Evolutionary conservation across 1,139 yeast species (phyloP).

Genomic region (Eremothecium cymbalariae): DNA sequence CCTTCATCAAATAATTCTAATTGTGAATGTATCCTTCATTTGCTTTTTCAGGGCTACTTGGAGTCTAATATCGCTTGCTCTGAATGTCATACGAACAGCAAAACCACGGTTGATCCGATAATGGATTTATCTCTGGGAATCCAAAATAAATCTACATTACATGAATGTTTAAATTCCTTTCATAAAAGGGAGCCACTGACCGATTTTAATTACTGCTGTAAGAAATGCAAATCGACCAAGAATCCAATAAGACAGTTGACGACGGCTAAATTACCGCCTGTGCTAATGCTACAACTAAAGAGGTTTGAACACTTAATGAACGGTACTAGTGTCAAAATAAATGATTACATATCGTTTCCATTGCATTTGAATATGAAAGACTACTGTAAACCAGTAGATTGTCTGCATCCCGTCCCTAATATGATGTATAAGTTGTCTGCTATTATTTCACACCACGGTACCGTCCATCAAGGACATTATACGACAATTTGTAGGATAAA

Average conservation of each 20-base stretch:
- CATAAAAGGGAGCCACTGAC: conserved; percentile 63
- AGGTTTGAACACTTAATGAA: conserved; percentile 68
- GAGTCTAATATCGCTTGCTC: conserved; percentile 70
- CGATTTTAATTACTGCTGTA: conserved; percentile 67
- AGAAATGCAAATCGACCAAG: conserved; percentile 50
- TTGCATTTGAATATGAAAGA: conserved; percentile 59
- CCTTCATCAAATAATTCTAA: conserved; percentile 17
- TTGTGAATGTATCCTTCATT: conserved; percentile 76
- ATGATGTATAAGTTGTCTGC: conserved; percentile 73
- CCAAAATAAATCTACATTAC: conserved; percentile 36
- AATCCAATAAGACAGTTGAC: conserved; percentile 65
- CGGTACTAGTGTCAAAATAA: conserved; percentile 55
- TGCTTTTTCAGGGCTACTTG: conserved; percentile 66
- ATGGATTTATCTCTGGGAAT: conserved; percentile 82
- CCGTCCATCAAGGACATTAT: conserved; percentile 93
- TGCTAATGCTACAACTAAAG: conserved; percentile 75
- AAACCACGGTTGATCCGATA: conserved; percentile 73
- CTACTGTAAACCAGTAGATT: conserved; percentile 38
- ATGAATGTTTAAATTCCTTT: conserved; percentile 65
- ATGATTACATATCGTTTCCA: conserved; percentile 66
- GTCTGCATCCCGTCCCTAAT: conserved; percentile 21
- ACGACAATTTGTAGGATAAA: conserved; percentile 66
- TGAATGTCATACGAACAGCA: conserved; percentile 54
- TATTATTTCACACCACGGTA: conserved; percentile 80
- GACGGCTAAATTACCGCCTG: conserved; percentile 63